Conservation (phyloP, 1,139 yeast genomes). For the Blastobotrys ciferrii region DNA sequence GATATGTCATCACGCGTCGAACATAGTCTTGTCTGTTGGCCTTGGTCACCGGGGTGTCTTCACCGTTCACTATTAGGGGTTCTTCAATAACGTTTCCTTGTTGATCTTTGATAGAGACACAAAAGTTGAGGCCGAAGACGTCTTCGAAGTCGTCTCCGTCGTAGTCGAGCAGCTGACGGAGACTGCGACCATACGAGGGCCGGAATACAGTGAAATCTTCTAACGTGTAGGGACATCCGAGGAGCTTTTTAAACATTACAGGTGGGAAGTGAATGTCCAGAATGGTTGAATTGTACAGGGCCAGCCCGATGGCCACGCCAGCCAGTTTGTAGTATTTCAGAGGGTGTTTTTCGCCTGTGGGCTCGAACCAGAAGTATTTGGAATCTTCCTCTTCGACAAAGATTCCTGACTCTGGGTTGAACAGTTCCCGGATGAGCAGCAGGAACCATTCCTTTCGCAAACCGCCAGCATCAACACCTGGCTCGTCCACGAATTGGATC, state of each 20-base stretch:
- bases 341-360: slow-evolving; percentile 39
- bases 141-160: slow-evolving; percentile 46
- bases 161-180: slow-evolving; percentile 53
- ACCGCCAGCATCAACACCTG: slow-evolving; percentile 96
- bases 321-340: slow-evolving; percentile 64
- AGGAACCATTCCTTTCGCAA: slow-evolving; percentile 90
- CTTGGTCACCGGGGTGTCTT: slow-evolving; percentile 49
- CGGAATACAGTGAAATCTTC: slow-evolving; percentile 65
- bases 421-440: slow-evolving; percentile 64
- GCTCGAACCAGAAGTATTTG: slow-evolving; percentile 69
- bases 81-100: slow-evolving; percentile 28
- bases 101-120: slow-evolving; percentile 36
- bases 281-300: slow-evolving; percentile 86
- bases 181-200: slow-evolving; percentile 63
- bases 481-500: slow-evolving; percentile 80
- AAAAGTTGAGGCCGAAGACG: slow-evolving; percentile 49
- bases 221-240: slow-evolving; percentile 54
- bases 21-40: slow-evolving; percentile 61
- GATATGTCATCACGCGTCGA: slow-evolving; percentile 57
- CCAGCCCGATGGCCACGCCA: slow-evolving; percentile 85
- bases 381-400: slow-evolving; percentile 63
- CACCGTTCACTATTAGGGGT: slow-evolving; percentile 61
- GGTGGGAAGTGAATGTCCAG: slow-evolving; percentile 75
- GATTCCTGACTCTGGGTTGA: slow-evolving; percentile 53
- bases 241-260: slow-evolving; percentile 70